A percentile compares a stretch with the other conserved stretches of the same genome.
These are phyloP conservation scores for Dendrocalamus latiflorus DNA, from an alignment of 202 grass and related monocot genomes.

Conservation along the genomic window DNA sequence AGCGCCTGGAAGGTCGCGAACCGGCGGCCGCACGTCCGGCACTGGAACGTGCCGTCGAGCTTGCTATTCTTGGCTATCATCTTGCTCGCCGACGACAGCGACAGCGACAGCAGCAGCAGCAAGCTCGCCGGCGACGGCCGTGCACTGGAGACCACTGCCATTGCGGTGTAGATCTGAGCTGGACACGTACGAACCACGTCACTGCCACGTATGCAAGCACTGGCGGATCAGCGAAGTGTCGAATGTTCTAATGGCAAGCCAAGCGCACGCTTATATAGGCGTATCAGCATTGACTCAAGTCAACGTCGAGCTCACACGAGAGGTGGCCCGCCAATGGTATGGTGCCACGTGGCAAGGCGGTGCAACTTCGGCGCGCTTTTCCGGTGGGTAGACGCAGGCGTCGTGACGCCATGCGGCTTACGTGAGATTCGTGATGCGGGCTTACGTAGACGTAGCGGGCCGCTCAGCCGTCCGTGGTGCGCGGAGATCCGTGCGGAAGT, in stretches of 20 bases:
- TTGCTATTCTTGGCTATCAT: conserved; percentile 2
- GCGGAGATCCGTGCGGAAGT: neutral
- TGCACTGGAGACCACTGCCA: neutral
- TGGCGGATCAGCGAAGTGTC: neutral
- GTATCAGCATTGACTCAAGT: no score
- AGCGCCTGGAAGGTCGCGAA: conserved; percentile 51
- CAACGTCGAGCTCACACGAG: no score
- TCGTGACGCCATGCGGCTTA: neutral
- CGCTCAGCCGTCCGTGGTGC: neutral
- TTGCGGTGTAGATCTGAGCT: no score
- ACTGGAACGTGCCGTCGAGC: conserved; percentile 17
- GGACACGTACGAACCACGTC: no score
- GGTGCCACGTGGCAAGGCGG: neutral
- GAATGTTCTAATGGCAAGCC: conserved; percentile 16
- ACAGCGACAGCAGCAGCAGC: conserved; percentile 3
- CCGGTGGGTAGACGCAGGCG: neutral
- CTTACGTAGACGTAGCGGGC: no score
- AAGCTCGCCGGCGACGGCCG: neutral
- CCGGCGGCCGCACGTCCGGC: conserved; percentile 33
- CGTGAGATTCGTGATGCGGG: neutral
- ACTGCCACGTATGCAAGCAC: neutral
- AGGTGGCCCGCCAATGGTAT: neutral
- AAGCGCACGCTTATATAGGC: neutral
- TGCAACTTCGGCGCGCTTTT: neutral
- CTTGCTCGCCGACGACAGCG: conserved; percentile 29